A percentile compares a stretch with the other conserved stretches of the same genome.
Evolutionary conservation across 352 stramenopile genomes (phyloP).

Genomic region (Phytophthora citricola): DNA sequence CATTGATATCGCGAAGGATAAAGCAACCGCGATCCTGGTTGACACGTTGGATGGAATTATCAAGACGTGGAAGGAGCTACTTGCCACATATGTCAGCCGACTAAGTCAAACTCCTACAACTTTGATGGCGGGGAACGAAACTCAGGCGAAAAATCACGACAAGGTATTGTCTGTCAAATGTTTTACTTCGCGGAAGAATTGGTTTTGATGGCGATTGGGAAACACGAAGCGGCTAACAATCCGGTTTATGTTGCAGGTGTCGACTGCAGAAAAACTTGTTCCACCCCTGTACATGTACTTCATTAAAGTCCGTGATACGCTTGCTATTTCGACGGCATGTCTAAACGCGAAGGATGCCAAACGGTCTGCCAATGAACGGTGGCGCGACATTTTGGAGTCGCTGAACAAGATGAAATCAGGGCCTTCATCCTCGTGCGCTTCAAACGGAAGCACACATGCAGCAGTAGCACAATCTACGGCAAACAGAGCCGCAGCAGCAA

Average conservation of each 20-base stretch:
- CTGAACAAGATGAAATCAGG: constrained; percentile 39
- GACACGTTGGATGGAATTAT: constrained; percentile 51
- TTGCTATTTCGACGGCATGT: constrained; percentile 67
- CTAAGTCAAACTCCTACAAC: constrained; percentile 51
- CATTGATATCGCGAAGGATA: constrained; percentile 43
- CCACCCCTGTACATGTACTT: constrained; percentile 57
- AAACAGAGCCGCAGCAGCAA: constrained; percentile 1
- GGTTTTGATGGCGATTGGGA: not conserved
- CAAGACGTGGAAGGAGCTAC: constrained; percentile 54
- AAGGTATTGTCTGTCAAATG: constrained; percentile 25
- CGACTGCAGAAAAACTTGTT: constrained; percentile 43
- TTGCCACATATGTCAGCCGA: constrained; percentile 56
- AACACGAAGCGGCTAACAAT: constrained; percentile 3
- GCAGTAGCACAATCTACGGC: not conserved
- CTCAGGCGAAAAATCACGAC: constrained; percentile 46
- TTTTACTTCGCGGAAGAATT: too few species aligned
- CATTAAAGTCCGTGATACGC: constrained; percentile 49
- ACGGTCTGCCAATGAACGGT: constrained; percentile 72
- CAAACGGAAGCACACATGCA: constrained; percentile 15
- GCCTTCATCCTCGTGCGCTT: constrained; percentile 5
- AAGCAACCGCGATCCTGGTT: constrained; percentile 38
- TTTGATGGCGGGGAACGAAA: constrained; percentile 78
- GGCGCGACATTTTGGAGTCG: constrained; percentile 65
- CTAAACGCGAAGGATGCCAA: constrained; percentile 79
- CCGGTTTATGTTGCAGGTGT: constrained; percentile 24